Evolutionary conservation across 2,329 filamentous ascomycete genomes (phyloP).

Genomic region (Colletotrichum sp.): DNA sequence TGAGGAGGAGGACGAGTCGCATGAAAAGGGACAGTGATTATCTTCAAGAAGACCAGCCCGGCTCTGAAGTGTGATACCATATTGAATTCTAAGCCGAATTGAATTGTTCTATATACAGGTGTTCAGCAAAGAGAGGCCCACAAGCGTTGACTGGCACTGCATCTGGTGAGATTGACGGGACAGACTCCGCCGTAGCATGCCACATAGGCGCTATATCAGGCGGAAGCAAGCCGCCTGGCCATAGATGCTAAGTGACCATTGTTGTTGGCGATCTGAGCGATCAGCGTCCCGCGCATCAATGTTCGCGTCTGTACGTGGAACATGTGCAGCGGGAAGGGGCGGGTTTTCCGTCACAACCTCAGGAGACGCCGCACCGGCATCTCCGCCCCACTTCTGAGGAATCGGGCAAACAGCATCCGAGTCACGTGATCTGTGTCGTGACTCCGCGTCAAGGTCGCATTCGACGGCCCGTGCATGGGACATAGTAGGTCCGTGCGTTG

Average conservation of each 20-base stretch:
- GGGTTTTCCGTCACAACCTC: neutral
- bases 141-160: neutral
- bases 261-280: neutral
- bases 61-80: neutral
- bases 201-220: neutral
- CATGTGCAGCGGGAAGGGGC: neutral
- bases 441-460: neutral
- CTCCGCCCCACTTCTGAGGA: neutral
- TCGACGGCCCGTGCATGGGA: neutral
- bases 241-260: neutral
- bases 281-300: neutral
- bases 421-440: neutral
- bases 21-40: neutral
- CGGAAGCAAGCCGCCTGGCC: neutral
- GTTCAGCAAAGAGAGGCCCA: accelerated
- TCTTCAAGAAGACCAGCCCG: neutral
- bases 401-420: neutral
- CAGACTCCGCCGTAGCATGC: neutral
- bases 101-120: neutral
- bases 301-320: neutral
- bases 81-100: neutral
- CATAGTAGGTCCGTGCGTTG: neutral
- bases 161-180: neutral
- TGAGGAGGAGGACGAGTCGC: neutral
- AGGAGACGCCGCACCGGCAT: neutral